Evolutionary conservation across 352 stramenopile species (phyloP), one percentile per base, ranked within the genome.

Genomic region (Nothophytophthora sp.): DNA sequence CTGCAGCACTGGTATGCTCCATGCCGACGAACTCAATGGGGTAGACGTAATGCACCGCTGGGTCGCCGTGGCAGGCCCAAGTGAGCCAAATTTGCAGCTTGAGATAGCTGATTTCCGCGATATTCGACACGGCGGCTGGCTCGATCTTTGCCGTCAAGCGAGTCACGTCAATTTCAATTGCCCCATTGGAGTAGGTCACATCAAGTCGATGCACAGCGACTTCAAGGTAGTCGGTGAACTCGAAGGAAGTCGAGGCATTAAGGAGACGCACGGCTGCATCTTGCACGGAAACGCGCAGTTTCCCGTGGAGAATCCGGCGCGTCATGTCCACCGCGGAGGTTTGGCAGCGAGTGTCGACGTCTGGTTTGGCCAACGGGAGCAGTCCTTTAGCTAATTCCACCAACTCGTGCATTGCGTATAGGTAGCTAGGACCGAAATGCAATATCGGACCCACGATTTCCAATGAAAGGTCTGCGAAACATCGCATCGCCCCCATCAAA

Each of bases 131-230:
- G 1, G 73, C 72, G 23, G 75, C 72, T 18, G 83, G 83, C n/a
- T 92, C 76, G 34, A 92, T 85, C 59, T 83, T 90, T 4, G 55
- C 62, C 1, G 64, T 69, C 23, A 90, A 23, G 29, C 68, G 69
- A 11, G 76, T 60, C 7, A 90, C 48, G 10, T 72, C 55, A 3
- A 89, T 24, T 25, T 73, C 59, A 7, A 76, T 62, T 25, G 46
- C 60, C 1, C 64, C 63, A 32, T 50, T 56, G 0, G 50, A 45
- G 30, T 81, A 90, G 2, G 42, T 43, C 6, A 81, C n/a, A 9
- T 50, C 35, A 23, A 80, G 19, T 12, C 29, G 46, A 11, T 83
- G 67, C 4, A 90, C 25, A 7, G 45, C 44, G 4, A 90, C 30
- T 34, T 82, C 70, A 0, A 93, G 40, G 41, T 74, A 86, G 33